These are phyloP conservation scores for Malassezia caprae DNA, from an alignment of 1,284 basidiomycete species.

Conservation along the genomic window DNA sequence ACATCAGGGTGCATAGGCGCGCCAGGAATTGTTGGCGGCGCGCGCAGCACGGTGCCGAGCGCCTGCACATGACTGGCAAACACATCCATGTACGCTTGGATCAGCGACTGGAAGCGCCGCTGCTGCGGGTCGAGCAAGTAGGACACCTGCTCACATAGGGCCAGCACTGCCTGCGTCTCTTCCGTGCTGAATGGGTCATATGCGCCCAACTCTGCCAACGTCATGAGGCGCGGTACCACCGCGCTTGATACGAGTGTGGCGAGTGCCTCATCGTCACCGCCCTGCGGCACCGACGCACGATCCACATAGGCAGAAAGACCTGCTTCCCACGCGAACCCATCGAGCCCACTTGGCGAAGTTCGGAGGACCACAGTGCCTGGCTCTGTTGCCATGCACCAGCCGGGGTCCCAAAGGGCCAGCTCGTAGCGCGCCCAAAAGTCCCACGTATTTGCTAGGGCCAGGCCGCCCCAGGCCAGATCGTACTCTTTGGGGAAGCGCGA, in stretches of 20 bases:
- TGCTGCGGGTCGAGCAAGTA: conserved; percentile 19
- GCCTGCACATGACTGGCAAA: conserved; percentile 2
- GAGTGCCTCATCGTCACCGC: conserved; percentile 36
- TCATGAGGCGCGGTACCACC: conserved; percentile 22
- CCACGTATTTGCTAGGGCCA: conserved; percentile 37
- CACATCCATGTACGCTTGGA: conserved; percentile 10
- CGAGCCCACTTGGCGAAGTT: conserved; percentile 1
- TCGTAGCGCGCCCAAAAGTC: conserved; percentile 37
- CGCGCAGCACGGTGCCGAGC: neutral
- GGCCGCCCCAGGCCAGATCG: conserved; percentile 35
- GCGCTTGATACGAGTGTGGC: conserved; percentile 23
- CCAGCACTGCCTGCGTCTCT: conserved; percentile 20
- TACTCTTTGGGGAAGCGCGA: conserved; percentile 31
- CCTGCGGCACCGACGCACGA: conserved; percentile 1
- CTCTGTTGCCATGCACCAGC: conserved; percentile 1
- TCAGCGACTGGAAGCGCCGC: conserved; percentile 18
- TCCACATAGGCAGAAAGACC: conserved; percentile 8
- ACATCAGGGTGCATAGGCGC: conserved; percentile 10
- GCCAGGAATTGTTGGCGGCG: neutral
- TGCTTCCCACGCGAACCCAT: conserved; percentile 14
- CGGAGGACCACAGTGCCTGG: neutral
- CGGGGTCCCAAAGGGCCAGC: conserved; percentile 24
- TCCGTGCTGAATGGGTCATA: conserved; percentile 24
- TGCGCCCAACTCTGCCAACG: conserved; percentile 17
- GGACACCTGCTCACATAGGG: conserved; percentile 21